Evolutionary conservation across 1,284 basidiomycete species (phyloP).

Genomic region (Pseudozyma tsukubaensis): DNA sequence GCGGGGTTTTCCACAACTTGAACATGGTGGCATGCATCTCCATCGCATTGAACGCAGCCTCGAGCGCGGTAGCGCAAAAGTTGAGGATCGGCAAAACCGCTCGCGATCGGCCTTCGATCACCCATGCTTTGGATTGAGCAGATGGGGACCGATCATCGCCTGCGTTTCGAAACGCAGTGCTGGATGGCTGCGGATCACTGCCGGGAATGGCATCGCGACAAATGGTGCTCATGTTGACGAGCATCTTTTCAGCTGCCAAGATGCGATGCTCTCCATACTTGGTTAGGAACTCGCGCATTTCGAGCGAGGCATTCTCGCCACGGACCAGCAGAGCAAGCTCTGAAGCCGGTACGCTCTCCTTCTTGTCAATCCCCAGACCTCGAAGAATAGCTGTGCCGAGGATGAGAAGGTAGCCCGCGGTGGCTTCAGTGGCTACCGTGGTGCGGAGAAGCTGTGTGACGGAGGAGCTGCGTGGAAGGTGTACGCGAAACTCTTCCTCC

Average conservation of each 20-base stretch:
- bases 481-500: constrained; percentile 16
- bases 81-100: constrained; percentile 30
- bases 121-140: constrained; percentile 10
- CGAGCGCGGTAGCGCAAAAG: constrained; percentile 36
- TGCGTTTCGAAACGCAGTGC: neutral
- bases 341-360: constrained; percentile 20
- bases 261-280: constrained; percentile 33
- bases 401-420: constrained; percentile 31
- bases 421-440: constrained; percentile 32
- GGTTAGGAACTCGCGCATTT: constrained; percentile 25
- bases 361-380: constrained; percentile 38
- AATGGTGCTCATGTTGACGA: constrained; percentile 25
- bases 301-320: constrained; percentile 26
- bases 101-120: constrained; percentile 32
- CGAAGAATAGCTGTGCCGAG: constrained; percentile 28
- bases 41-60: constrained; percentile 45
- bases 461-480: constrained; percentile 4
- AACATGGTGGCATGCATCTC: constrained; percentile 49
- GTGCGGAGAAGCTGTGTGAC: constrained; percentile 14
- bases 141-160: neutral
- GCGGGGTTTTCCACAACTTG: constrained; percentile 42
- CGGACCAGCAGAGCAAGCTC: constrained; percentile 27
- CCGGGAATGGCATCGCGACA: constrained; percentile 20
- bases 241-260: constrained; percentile 36
- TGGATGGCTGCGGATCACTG: neutral